phyloP scores from a whole-genome alignment of 805 yeast species.

The Suhomyces sp. region DNA sequence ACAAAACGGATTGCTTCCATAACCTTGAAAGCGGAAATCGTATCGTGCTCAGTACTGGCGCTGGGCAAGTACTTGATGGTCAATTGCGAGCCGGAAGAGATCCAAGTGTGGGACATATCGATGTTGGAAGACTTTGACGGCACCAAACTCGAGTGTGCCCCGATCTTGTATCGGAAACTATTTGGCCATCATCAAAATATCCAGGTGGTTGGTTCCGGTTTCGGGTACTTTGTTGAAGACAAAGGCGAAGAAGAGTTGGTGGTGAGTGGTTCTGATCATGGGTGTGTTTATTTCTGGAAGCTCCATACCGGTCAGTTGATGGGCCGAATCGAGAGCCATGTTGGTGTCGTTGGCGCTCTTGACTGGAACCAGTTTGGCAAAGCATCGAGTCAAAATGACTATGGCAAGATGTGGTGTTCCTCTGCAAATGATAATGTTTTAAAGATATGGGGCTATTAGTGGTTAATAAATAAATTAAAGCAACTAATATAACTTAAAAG shows the following conservation, averaged over 20 bases:
- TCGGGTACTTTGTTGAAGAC: constrained; percentile 53
- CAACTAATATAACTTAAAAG: no score
- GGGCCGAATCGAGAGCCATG: constrained; percentile 59
- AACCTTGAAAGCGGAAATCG: constrained; percentile 54
- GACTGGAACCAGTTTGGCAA: constrained; percentile 55
- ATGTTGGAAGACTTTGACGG: constrained; percentile 8
- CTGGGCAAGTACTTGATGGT: constrained; percentile 55
- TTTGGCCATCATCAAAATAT: constrained; percentile 71
- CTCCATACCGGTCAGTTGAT: constrained; percentile 65
- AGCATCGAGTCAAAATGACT: constrained; percentile 21
- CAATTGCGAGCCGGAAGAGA: constrained; percentile 68
- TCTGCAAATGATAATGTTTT: constrained; percentile 80
- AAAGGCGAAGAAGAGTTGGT: constrained; percentile 57
- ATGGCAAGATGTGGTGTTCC: constrained; percentile 63
- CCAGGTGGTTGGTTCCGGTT: constrained; percentile 69
- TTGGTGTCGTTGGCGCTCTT: constrained; percentile 69
- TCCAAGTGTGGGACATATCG: constrained; percentile 76
- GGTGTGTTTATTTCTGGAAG: constrained; percentile 75
- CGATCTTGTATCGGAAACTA: constrained; percentile 58
- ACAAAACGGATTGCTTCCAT: constrained; percentile 44
- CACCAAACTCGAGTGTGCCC: constrained; percentile 29
- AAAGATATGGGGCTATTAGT: constrained; percentile 54
- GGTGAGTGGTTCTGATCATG: constrained; percentile 83
- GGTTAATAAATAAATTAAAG: not conserved
- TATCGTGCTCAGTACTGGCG: constrained; percentile 59